Evolutionary conservation across 177 flowering plant species (phyloP), one percentile per base, ranked within the genome.

Genomic region (Vitis hybrid): DNA sequence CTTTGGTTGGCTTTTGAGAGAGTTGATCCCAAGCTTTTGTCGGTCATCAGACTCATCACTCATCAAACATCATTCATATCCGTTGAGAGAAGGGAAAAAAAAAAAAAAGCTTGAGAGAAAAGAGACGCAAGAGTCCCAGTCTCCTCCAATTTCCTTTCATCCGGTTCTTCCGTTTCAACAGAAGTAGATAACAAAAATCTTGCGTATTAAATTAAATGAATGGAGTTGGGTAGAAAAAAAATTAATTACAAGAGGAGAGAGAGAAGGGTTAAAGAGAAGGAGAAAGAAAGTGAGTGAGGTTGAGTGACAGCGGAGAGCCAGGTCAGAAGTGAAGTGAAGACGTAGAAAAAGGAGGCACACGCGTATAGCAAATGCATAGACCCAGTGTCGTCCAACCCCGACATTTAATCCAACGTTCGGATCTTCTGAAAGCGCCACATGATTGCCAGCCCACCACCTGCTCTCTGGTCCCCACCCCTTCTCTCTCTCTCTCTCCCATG

Each of bases 291-390:
- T 6, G 10, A 3, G 15, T 3, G 30, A 62, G 70, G 64, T 65
- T 7, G 51, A n/a, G 48, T 67, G 79, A 68, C 79, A 77, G 74
- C 76, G 64, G 62, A 52, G 61, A 56, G 75, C 70, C 76, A 72
- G 76, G 40, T 64, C 79, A 72, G 54, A 56, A 18, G 30, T 54
- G 11, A 60, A 19, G 15, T n/a, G 18, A 14, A 59, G 34, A 49
- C 19, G 11, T 56, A 5, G 17, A 18, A 5, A 52, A n/a, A 45
- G 18, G 9, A 17, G 10, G 26, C 52, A 63, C 51, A 51, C 56
- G 30, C 55, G 19, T 23, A 65, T 65, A 66, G 23, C 14, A 1
- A 7, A 70, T 18, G 4, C 9, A 17, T 10, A 32, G 45, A 48
- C 3, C 19, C 12, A 21, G 60, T 56, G 23, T 18, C 23, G 45